Evolutionary conservation across 176 grass and related monocot genomes (phyloP).

Genomic region (Oryza glumipatula): DNA sequence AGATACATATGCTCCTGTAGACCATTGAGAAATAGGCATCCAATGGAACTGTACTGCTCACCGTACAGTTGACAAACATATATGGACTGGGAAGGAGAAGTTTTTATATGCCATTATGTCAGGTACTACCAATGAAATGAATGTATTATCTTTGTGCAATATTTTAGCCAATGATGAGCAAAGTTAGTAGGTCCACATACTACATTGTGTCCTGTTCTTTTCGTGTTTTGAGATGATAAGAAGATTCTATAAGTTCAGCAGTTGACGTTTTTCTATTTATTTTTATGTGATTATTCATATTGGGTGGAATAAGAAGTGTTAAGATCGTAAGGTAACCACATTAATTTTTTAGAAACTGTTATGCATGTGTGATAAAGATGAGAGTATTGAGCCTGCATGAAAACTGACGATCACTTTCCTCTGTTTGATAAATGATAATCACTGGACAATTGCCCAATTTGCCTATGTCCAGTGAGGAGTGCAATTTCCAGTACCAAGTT

Average conservation of each 20-base stretch:
- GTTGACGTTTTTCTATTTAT: slow-evolving; percentile 18
- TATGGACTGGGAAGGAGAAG: slow-evolving; percentile 24
- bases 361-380: too few relatives aligned
- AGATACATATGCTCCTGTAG: slow-evolving; percentile 50
- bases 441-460: background rate
- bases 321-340: background rate
- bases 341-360: background rate
- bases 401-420: background rate
- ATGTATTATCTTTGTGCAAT: slow-evolving; percentile 14
- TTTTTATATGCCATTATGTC: slow-evolving; percentile 26
- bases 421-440: background rate
- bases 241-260: slow-evolving; percentile 15
- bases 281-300: background rate
- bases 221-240: background rate
- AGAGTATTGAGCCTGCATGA: background rate
- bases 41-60: slow-evolving; percentile 1
- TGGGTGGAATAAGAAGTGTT: background rate
- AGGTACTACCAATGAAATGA: slow-evolving; percentile 30
- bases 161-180: slow-evolving; percentile 10
- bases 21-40: slow-evolving; percentile 41
- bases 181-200: background rate
- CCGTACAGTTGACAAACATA: slow-evolving; percentile 4
- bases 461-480: too few relatives aligned
- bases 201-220: background rate
- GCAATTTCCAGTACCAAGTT: background rate